These are phyloP conservation scores for Ascoidea rubescens DNA, from an alignment of 805 yeast species.

Conservation along the genomic window DNA sequence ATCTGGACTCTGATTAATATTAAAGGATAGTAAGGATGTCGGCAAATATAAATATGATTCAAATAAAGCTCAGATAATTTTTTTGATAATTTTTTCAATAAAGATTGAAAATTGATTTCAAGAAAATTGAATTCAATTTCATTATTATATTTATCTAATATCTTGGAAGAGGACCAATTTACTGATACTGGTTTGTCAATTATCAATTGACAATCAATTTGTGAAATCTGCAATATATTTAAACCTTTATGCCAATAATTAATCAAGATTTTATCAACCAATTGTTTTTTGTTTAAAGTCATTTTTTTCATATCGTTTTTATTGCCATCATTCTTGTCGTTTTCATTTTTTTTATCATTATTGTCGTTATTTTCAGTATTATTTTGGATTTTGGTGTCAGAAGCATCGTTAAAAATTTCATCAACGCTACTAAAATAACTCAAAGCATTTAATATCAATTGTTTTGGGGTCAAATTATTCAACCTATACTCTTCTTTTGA, in stretches of 20 bases:
- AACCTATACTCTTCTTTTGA: not conserved
- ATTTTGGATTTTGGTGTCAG: not conserved
- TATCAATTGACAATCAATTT: constrained; percentile 51
- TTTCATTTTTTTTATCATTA: not conserved
- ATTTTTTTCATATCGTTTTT: not conserved
- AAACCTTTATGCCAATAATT: constrained; percentile 44
- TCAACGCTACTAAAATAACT: constrained; percentile 1
- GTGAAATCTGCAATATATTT: constrained; percentile 54
- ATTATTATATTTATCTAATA: constrained; percentile 15
- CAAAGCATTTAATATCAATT: constrained; percentile 2
- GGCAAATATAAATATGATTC: constrained; percentile 52
- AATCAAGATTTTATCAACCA: constrained; percentile 31
- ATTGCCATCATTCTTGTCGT: not conserved
- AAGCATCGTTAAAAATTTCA: not conserved
- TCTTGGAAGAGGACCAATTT: constrained; percentile 22
- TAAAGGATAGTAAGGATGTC: constrained; percentile 50
- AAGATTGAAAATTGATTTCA: constrained; percentile 32
- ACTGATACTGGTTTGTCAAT: constrained; percentile 37
- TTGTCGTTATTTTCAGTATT: not conserved
- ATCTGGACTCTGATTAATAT: constrained; percentile 53
- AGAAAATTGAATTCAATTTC: constrained; percentile 18
- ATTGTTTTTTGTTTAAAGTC: constrained; percentile 15
- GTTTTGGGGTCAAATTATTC: not conserved
- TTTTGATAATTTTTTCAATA: constrained; percentile 32
- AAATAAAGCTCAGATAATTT: constrained; percentile 38